Evolutionary conservation across 169 alveolate species (phyloP).

Genomic region (Plasmodium billcollinsi): DNA sequence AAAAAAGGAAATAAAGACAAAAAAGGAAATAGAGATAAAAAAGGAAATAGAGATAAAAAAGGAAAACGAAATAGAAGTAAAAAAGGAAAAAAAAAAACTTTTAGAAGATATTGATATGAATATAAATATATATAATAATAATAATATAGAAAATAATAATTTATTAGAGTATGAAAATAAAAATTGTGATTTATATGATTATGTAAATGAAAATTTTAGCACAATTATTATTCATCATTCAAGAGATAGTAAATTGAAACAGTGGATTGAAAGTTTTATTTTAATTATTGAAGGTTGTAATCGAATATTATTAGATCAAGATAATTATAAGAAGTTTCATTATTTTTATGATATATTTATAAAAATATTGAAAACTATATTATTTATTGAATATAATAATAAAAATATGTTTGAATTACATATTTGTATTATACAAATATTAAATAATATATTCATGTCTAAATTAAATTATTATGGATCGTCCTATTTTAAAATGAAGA

Average conservation of each 20-base stretch:
- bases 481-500: constrained; percentile 43
- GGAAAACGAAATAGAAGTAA: constrained; percentile 10
- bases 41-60: background rate
- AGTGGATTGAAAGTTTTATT: constrained; percentile 69
- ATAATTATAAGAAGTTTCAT: constrained; percentile 37
- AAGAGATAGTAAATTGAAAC: constrained; percentile 70
- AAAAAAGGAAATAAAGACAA: background rate
- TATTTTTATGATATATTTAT: constrained; percentile 65
- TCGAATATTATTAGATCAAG: constrained; percentile 44
- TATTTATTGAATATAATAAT: constrained; percentile 40
- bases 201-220: constrained; percentile 67
- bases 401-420: constrained; percentile 71
- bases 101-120: constrained; percentile 19
- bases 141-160: background rate
- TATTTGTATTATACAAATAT: constrained; percentile 57
- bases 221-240: constrained; percentile 73
- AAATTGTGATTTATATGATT: constrained; percentile 37
- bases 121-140: constrained; percentile 1
- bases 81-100: constrained; percentile 1
- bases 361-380: constrained; percentile 37
- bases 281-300: constrained; percentile 73
- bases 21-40: background rate
- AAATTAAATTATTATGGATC: constrained; percentile 16
- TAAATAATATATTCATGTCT: constrained; percentile 67
- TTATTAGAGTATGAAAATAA: background rate